Conservation (phyloP, 2,329 filamentous ascomycete genomes). For the Ophioceras dolichostomum region DNA sequence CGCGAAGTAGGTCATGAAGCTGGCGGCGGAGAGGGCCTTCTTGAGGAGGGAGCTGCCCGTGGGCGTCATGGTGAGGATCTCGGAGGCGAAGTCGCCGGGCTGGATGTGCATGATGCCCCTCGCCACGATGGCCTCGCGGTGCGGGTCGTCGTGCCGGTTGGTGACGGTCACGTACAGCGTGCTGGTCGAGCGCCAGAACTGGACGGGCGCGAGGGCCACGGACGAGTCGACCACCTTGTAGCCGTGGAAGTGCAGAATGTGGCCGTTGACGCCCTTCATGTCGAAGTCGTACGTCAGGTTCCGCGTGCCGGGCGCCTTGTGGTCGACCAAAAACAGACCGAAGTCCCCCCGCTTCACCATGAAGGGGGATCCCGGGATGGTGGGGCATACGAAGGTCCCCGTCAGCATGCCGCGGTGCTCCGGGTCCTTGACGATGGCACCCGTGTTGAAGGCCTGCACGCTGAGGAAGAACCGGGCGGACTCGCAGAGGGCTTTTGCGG, state of each 20-base stretch:
- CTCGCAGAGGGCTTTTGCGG: constrained; percentile 39
- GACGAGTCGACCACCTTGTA: constrained; percentile 51
- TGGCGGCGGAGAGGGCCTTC: constrained; percentile 29
- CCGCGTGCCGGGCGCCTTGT: constrained; percentile 40
- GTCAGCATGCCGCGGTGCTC: constrained; percentile 41
- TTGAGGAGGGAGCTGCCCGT: constrained; percentile 32
- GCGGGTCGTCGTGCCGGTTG: constrained; percentile 13
- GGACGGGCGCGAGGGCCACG: constrained; percentile 38
- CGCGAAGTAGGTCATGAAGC: constrained; percentile 44
- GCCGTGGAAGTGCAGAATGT: constrained; percentile 44
- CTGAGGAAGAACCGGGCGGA: constrained; percentile 46
- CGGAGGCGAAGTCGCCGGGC: constrained; percentile 37
- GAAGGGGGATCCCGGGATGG: constrained; percentile 43
- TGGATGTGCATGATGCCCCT: constrained; percentile 47
- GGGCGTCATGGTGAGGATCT: constrained; percentile 40
- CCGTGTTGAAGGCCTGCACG: constrained; percentile 41
- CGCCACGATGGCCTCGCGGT: constrained; percentile 29
- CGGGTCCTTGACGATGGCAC: constrained; percentile 29
- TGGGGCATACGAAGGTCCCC: constrained; percentile 44
- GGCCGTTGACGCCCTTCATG: constrained; percentile 40
- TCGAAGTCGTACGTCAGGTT: constrained; percentile 51
- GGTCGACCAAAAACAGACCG: constrained; percentile 41
- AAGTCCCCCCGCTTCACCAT: constrained; percentile 47
- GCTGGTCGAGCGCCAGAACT: constrained; percentile 50
- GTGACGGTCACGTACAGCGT: constrained; percentile 51